These are phyloP conservation scores for Vanrija sp. DNA, from an alignment of 1,284 basidiomycete genomes.

Conservation along the genomic window DNA sequence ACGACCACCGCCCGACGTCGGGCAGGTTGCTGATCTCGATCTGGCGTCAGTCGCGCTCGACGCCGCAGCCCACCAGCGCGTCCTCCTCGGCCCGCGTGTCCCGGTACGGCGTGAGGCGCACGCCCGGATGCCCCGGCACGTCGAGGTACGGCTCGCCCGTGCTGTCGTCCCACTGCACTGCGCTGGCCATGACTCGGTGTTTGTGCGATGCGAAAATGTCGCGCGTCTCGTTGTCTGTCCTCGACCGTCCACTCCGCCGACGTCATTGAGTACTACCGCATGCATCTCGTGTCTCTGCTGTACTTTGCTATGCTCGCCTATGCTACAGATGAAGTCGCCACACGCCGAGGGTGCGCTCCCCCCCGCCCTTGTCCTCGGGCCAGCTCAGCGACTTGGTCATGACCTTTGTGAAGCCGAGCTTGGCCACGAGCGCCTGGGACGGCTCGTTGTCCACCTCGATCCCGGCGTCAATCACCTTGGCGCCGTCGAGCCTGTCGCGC, in stretches of 20 bases:
- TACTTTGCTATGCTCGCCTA: background rate
- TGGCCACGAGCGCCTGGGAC: background rate
- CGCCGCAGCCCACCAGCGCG: background rate
- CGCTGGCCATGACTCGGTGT: too few species aligned
- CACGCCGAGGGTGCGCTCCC: background rate
- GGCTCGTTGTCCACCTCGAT: too few species aligned
- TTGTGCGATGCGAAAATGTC: too few species aligned
- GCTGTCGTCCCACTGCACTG: too few species aligned
- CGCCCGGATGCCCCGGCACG: background rate
- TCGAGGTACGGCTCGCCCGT: background rate
- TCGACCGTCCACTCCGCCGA: too few species aligned
- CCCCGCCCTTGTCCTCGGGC: slow-evolving; percentile 1
- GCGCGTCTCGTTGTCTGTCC: too few species aligned
- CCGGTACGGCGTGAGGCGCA: slow-evolving; percentile 1
- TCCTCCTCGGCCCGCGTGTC: background rate
- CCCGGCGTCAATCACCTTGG: too few species aligned
- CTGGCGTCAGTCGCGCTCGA: background rate
- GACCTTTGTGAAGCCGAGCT: background rate
- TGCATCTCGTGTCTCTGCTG: too few species aligned
- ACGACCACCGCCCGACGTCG: background rate
- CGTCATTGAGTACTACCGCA: too few species aligned
- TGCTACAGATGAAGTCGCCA: background rate
- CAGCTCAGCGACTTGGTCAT: background rate
- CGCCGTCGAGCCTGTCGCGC: too few species aligned
- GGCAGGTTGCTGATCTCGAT: background rate